phyloP scores from a whole-genome alignment of 2,329 filamentous ascomycete species.

The Phaeoacremonium minimum region DNA sequence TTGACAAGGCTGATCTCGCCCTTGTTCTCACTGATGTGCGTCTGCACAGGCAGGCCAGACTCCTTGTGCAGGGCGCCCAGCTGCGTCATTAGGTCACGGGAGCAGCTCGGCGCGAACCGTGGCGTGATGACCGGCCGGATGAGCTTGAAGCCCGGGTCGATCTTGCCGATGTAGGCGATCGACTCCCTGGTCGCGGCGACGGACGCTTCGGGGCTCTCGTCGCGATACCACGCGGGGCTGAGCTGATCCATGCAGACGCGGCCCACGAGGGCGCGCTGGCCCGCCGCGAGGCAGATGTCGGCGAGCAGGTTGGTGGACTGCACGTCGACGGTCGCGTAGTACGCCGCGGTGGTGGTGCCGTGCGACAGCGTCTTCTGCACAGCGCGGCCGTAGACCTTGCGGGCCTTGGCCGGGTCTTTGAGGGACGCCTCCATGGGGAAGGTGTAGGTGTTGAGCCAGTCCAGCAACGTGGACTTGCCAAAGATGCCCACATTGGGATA shows the following conservation, averaged over 20 bases:
- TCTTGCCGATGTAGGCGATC: constrained; percentile 59
- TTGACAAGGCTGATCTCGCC: constrained; percentile 69
- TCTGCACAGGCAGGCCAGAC: constrained; percentile 70
- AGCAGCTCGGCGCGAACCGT: constrained; percentile 63
- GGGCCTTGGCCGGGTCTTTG: constrained; percentile 56
- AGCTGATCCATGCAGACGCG: constrained; percentile 91
- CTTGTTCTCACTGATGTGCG: constrained; percentile 82
- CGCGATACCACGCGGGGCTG: constrained; percentile 75
- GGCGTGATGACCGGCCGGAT: constrained; percentile 78
- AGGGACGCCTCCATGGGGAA: constrained; percentile 88
- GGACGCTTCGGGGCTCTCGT: constrained; percentile 58
- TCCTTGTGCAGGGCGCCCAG: constrained; percentile 63
- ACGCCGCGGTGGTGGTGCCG: constrained; percentile 91
- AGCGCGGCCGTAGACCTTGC: constrained; percentile 70
- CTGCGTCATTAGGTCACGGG: constrained; percentile 50
- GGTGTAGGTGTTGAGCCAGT: constrained; percentile 92
- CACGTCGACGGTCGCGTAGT: constrained; percentile 88
- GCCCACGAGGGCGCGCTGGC: constrained; percentile 88
- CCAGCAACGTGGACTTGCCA: constrained; percentile 84
- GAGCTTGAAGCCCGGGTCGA: constrained; percentile 63
- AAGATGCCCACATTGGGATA: constrained; percentile 94
- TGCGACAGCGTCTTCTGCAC: constrained; percentile 78
- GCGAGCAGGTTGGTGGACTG: constrained; percentile 87
- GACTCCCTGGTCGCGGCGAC: constrained; percentile 51
- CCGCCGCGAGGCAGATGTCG: constrained; percentile 70